phyloP scores from a whole-genome alignment of 202 grass and related monocot genomes.

The Carex sylvatica region DNA sequence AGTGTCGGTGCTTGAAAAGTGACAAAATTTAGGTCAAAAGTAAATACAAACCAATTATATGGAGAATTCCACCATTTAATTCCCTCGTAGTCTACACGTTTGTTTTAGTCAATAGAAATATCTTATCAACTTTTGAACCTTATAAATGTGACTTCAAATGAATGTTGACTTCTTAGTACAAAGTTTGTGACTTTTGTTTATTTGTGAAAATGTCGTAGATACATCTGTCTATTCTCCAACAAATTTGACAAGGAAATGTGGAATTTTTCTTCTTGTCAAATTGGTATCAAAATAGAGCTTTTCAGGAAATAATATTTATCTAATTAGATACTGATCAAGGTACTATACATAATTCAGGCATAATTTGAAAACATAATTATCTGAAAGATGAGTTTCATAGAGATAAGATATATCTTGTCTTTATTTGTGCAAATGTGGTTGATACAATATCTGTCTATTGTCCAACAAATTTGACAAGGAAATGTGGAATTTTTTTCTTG shows the following conservation, averaged over 20 bases:
- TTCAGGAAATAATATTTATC: not conserved
- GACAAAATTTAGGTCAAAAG: not conserved
- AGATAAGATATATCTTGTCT: not conserved
- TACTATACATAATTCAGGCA: not conserved
- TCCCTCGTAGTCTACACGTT: not conserved
- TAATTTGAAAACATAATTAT: too few species aligned
- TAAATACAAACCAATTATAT: not conserved
- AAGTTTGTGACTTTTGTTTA: not conserved
- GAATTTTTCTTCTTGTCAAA: not conserved
- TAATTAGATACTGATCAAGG: not conserved
- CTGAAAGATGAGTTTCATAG: not conserved
- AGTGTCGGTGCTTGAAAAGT: not conserved
- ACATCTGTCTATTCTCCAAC: not conserved
- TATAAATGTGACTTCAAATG: not conserved
- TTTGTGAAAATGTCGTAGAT: not conserved
- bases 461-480: not conserved
- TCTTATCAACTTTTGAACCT: not conserved
- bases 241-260: not conserved
- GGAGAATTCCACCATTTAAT: not conserved
- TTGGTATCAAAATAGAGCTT: not conserved
- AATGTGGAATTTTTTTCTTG: not conserved
- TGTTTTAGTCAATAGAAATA: not conserved
- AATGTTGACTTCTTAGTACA: not conserved
- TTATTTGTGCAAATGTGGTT: not conserved
- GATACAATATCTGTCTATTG: not conserved